Conservation (phyloP, 2,329 filamentous ascomycete genomes). For the Aspergillus piperis region DNA sequence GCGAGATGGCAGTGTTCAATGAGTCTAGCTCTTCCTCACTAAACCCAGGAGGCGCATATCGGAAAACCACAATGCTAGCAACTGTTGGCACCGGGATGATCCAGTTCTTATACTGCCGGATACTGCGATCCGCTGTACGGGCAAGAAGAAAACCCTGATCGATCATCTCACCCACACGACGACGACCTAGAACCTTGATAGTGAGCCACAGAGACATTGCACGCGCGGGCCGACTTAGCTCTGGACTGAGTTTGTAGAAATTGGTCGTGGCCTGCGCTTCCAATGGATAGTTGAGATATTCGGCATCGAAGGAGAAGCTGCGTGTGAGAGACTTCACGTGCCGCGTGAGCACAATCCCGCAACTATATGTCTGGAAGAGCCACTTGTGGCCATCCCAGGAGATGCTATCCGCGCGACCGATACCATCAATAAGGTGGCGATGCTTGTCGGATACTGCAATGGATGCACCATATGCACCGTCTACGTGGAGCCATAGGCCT, state of each 20-base stretch:
- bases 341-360: conserved; percentile 24
- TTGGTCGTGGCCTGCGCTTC: conserved; percentile 10
- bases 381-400: conserved; percentile 32
- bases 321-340: conserved; percentile 10
- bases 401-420: conserved; percentile 24
- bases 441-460: conserved; percentile 17
- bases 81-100: conserved; percentile 6
- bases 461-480: conserved; percentile 26
- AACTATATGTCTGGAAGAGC: conserved; percentile 29
- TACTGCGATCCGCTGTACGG: background rate
- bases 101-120: conserved; percentile 9
- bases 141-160: conserved; percentile 18
- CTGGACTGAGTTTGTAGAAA: conserved; percentile 23
- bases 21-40: conserved; percentile 7
- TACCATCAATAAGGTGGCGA: conserved; percentile 7
- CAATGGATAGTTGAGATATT: conserved; percentile 5
- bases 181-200: conserved; percentile 18
- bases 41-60: conserved; percentile 3
- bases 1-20: conserved; percentile 6
- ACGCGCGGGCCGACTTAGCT: conserved; percentile 25
- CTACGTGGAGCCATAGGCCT: conserved; percentile 27
- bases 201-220: conserved; percentile 27
- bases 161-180: conserved; percentile 22
- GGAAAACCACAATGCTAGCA: conserved; percentile 17
- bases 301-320: conserved; percentile 20